These are phyloP conservation scores for Melastoma malabathricum DNA, from an alignment of 345 rosid species.

Conservation along the genomic window DNA sequence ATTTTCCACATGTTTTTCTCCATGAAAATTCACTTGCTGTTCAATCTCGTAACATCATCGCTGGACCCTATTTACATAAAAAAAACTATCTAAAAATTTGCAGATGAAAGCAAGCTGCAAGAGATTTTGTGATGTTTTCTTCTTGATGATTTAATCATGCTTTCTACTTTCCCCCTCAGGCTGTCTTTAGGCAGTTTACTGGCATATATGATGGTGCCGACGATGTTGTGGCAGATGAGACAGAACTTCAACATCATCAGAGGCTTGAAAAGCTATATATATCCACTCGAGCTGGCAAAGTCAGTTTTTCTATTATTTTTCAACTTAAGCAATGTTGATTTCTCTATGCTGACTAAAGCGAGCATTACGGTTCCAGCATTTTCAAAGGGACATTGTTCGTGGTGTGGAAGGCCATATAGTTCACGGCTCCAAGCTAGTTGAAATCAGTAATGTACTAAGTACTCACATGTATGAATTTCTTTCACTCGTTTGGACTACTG, in stretches of 20 bases:
- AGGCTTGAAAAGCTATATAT: conserved; percentile 83
- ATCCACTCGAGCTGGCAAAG: conserved; percentile 91
- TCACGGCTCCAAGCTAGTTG: conserved; percentile 82
- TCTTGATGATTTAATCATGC: too few relatives aligned
- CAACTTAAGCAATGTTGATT: background rate
- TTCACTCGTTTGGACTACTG: background rate
- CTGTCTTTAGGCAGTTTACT: conserved; percentile 82
- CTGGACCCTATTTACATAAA: too few relatives aligned
- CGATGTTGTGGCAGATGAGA: conserved; percentile 57
- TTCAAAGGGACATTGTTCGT: conserved; percentile 89
- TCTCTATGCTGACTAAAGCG: conserved; percentile 1
- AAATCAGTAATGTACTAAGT: conserved; percentile 41
- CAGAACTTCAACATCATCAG: conserved; percentile 71
- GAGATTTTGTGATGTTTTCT: too few relatives aligned
- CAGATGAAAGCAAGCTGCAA: too few relatives aligned
- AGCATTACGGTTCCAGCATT: conserved; percentile 42
- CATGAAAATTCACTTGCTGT: too few relatives aligned
- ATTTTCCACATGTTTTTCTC: too few relatives aligned
- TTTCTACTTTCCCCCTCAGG: conserved; percentile 25
- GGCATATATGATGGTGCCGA: conserved; percentile 79
- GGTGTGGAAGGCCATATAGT: conserved; percentile 85
- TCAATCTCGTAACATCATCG: too few relatives aligned
- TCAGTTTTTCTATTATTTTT: conserved; percentile 12
- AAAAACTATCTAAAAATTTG: too few relatives aligned
- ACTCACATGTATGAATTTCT: background rate